Evolutionary conservation across 768 basidiomycete species (phyloP).

Genomic region (Crassisporium funariophilum): DNA sequence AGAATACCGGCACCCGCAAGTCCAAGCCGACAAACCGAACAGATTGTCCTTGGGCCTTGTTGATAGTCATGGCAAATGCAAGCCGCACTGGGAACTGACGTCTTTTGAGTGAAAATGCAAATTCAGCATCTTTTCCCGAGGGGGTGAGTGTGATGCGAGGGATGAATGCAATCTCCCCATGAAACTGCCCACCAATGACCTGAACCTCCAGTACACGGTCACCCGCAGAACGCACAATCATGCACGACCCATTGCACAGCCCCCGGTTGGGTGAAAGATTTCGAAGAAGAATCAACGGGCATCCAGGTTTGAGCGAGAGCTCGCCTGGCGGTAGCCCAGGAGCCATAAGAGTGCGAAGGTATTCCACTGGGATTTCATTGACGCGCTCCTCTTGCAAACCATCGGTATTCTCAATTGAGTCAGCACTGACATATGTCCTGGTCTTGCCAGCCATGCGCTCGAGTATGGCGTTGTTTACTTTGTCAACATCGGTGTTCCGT

Average conservation of each 20-base stretch:
- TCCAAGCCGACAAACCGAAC: slow-evolving; percentile 36
- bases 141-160: slow-evolving; percentile 39
- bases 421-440: slow-evolving; percentile 28
- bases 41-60: slow-evolving; percentile 43
- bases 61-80: slow-evolving; percentile 42
- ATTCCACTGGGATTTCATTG: slow-evolving; percentile 35
- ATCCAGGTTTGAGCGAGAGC: slow-evolving; percentile 33
- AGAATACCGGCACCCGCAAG: slow-evolving; percentile 32
- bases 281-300: slow-evolving; percentile 43
- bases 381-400: slow-evolving; percentile 20
- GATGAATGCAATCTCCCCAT: slow-evolving; percentile 37
- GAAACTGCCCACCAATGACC: slow-evolving; percentile 37
- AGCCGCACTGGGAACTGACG: slow-evolving; percentile 44
- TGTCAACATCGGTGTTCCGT: too few relatives aligned
- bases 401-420: slow-evolving; percentile 21
- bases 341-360: slow-evolving; percentile 37
- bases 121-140: slow-evolving; percentile 18
- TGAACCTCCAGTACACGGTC: slow-evolving; percentile 36
- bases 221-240: slow-evolving; percentile 25
- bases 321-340: slow-evolving; percentile 41
- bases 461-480: too few relatives aligned
- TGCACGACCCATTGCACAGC: slow-evolving; percentile 40
- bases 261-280: slow-evolving; percentile 41
- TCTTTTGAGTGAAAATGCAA: slow-evolving; percentile 32
- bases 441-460: slow-evolving; percentile 25